A percentile compares a stretch with the other conserved stretches of the same genome.
phyloP scores from a whole-genome alignment of 2,329 filamentous ascomycete species.

The Colletotrichum lupini region DNA sequence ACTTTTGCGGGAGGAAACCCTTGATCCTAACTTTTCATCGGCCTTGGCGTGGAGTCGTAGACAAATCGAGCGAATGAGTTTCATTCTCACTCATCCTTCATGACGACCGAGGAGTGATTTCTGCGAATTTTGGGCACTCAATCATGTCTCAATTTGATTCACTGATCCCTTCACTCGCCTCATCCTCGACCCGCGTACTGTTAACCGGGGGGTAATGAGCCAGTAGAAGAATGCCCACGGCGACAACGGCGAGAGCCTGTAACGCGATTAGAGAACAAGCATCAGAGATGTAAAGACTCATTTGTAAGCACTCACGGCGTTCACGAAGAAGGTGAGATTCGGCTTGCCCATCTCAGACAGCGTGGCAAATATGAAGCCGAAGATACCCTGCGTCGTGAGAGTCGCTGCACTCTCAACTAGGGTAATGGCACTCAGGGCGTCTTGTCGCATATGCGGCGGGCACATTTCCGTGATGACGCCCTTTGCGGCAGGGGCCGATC shows the following conservation, averaged over 20 bases:
- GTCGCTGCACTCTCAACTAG: conserved; percentile 76
- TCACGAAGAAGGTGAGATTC: conserved; percentile 74
- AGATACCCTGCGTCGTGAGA: conserved; percentile 72
- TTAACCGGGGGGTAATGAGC: conserved; percentile 57
- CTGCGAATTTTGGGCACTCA: not conserved
- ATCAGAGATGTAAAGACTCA: too few species aligned
- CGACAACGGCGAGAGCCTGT: conserved; percentile 65
- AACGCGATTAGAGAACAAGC: not conserved
- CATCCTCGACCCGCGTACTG: conserved; percentile 53
- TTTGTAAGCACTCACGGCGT: conserved; percentile 60
- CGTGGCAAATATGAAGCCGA: conserved; percentile 74
- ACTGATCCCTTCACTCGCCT: conserved; percentile 14
- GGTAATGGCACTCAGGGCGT: conserved; percentile 76
- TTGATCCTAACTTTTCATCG: not conserved
- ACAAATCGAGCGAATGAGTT: not conserved
- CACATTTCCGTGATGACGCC: conserved; percentile 81
- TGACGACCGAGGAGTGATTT: not conserved
- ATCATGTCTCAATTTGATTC: not conserved
- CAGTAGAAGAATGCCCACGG: conserved; percentile 56
- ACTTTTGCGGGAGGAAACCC: not conserved
- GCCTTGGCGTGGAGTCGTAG: too few species aligned
- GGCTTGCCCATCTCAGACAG: conserved; percentile 69
- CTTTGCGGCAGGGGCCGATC: conserved; percentile 76
- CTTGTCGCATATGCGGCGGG: conserved; percentile 67
- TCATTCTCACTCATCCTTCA: not conserved